Evolutionary conservation across 2,329 filamentous ascomycete genomes (phyloP).

Genomic region (Penicillium glabrum): DNA sequence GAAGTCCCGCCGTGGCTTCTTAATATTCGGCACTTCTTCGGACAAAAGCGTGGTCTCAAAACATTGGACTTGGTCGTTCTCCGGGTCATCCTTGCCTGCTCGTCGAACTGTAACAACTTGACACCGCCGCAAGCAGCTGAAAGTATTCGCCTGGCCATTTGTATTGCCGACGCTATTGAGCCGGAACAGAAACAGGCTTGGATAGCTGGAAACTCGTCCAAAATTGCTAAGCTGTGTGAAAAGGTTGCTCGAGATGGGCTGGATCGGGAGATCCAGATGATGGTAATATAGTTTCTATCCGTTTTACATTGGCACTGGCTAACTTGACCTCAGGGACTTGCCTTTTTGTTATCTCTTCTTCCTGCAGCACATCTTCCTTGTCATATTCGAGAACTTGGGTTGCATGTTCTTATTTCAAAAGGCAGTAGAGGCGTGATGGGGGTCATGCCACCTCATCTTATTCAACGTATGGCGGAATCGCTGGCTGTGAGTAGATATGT

Average conservation of each 20-base stretch:
- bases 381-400: slow-evolving; percentile 26
- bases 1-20: slow-evolving; percentile 31
- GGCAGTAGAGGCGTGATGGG: slow-evolving; percentile 20
- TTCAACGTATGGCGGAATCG: slow-evolving; percentile 35
- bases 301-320: neutral
- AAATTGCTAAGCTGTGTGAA: slow-evolving; percentile 39
- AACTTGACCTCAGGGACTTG: slow-evolving; percentile 26
- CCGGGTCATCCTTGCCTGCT: slow-evolving; percentile 41
- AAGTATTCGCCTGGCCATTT: slow-evolving; percentile 37
- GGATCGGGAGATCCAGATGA: slow-evolving; percentile 30
- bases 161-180: slow-evolving; percentile 36
- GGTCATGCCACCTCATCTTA: slow-evolving; percentile 21
- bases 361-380: slow-evolving; percentile 22
- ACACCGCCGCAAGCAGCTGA: slow-evolving; percentile 29
- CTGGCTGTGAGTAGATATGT: slow-evolving; percentile 35
- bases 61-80: slow-evolving; percentile 44
- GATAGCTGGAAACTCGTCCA: slow-evolving; percentile 33
- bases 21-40: slow-evolving; percentile 41
- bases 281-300: slow-evolving; percentile 24
- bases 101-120: slow-evolving; percentile 33
- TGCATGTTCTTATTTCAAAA: slow-evolving; percentile 27
- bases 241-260: slow-evolving; percentile 34
- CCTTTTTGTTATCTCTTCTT: slow-evolving; percentile 31
- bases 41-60: slow-evolving; percentile 38
- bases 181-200: slow-evolving; percentile 33